Conservation (phyloP, 352 stramenopile species). For the Saprolegnia parasitica region DNA sequence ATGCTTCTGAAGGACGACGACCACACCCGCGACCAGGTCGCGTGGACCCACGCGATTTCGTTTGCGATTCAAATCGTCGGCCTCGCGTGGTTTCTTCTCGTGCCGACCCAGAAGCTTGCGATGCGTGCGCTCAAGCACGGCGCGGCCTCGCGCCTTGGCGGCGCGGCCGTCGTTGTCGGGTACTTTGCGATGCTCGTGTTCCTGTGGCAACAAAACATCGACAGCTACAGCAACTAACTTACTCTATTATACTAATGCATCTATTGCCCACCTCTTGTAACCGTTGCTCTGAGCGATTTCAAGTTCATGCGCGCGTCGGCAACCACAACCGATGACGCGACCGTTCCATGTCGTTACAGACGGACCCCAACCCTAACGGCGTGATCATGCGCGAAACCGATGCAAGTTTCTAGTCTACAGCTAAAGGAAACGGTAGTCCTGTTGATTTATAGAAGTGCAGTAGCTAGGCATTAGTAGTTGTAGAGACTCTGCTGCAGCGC, state of each 20-base stretch:
- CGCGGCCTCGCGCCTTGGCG: not conserved
- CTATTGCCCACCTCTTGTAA: too few relatives aligned
- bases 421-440: too few relatives aligned
- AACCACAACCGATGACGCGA: too few relatives aligned
- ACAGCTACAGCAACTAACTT: not conserved
- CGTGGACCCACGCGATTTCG: conserved; percentile 49
- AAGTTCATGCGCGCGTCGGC: too few relatives aligned
- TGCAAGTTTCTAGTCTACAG: too few relatives aligned
- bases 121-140: conserved; percentile 5
- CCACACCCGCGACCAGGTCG: conserved; percentile 56
- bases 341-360: too few relatives aligned
- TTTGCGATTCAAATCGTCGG: conserved; percentile 46
- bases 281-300: too few relatives aligned
- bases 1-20: conserved; percentile 55
- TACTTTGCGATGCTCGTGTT: conserved; percentile 4
- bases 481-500: not conserved
- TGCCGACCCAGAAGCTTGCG: conserved; percentile 42
- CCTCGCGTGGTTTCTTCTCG: conserved; percentile 45
- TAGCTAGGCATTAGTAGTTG: not conserved
- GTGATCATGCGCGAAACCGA: too few relatives aligned
- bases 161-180: not conserved
- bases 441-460: not conserved
- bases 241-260: not conserved
- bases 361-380: too few relatives aligned
- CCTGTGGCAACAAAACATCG: conserved; percentile 5